Base-by-base conservation (phyloP, 306 rosid species). In the Glycine soja region DNA sequence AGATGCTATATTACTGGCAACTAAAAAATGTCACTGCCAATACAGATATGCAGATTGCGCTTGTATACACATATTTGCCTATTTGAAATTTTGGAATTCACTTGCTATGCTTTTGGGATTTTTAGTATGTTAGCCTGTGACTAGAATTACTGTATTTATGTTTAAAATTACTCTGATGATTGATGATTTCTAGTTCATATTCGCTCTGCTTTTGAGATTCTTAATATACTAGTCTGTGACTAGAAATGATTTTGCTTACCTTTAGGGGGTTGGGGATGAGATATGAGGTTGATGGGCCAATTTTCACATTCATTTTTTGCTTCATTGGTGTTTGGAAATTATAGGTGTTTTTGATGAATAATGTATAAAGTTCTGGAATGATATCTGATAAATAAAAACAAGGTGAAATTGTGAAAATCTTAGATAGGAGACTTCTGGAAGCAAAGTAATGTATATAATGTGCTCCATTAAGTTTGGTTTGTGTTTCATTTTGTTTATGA, bases 1-100 rank as follows among this genome's bases (percentile, higher is more conserved):
- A 70, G 72, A 75, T 75, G 34, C 67, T 76, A n/a, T 24, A 40
- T 68, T 73, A 51, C 46, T 76, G 69, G 67, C 30, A 62, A 48
- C 63, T 76, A 61, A 75, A 78, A 56, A 47, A 48, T 77, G 70
- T 52, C 47, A 46, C 78, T 52, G 46, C 68, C 42, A 54, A 68
- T 61, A 19, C 63, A 46, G 43, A 78, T 81, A 43, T 75, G 30
- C 10, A 16, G 64, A 54, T 61, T 45, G 76, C 61, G 66, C 72
- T 86, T 67, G 51, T 70, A 36, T 15, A 18, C 8, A 6, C 34
- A 5, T 75, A 30, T 65, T 59, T 80, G 8, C 63, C 52, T 16
- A 8, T 56, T 74, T 59, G 11, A 47, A 30, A 34, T 74, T 72
- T 77, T 59, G 63, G 76, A 65, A n/a, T 65, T 74, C 67, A 7